Evolutionary conservation across 139 green algal species (phyloP), one percentile per base, ranked within the genome.

Genomic region (Astrephomene gubernaculifera): DNA sequence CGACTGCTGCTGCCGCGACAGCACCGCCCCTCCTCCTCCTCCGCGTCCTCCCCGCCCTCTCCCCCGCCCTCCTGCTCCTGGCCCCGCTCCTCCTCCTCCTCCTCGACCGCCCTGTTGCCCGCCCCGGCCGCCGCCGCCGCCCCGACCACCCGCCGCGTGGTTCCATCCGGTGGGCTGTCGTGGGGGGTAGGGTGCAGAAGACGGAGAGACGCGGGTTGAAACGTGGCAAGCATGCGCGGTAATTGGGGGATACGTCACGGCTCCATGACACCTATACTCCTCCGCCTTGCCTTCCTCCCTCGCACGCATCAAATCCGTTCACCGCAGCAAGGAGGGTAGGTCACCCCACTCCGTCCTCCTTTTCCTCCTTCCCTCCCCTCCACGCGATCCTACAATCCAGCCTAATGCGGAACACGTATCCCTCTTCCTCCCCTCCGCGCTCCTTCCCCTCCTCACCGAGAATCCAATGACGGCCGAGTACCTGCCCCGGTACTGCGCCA

Each of bases 161-260:
- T 91, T 93, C 95, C 95, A 98, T 6, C 96, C 96, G 14, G 95
- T 98, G 8, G 96, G 96, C 82, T 93, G 44, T 33, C 22, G 33
- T 21, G 17, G 17, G 12, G 22, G 57, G 17, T 57, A 57, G 17
- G 14, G 49, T 25, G 49, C 49, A 17, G 49, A 12, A 17, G 49
- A 57, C 49, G 49, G 49, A 17, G 14, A 17, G 49, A 14, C 67
- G n/a, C n/a, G n/a, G n/a, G n/a, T n/a, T n/a, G n/a, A n/a, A n/a
- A n/a, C n/a, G n/a, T n/a, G n/a, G n/a, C n/a, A n/a, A n/a, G n/a
- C n/a, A n/a, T n/a, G n/a, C n/a, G n/a, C n/a, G n/a, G n/a, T n/a
- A n/a, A n/a, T n/a, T n/a, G n/a, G n/a, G n/a, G n/a, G n/a, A n/a
- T n/a, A n/a, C n/a, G n/a, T n/a, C n/a, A n/a, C n/a, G n/a, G n/a